Evolutionary conservation across 2,329 filamentous ascomycete genomes (phyloP), one percentile per base, ranked within the genome.

Genomic region (Nothopassalora personata): DNA sequence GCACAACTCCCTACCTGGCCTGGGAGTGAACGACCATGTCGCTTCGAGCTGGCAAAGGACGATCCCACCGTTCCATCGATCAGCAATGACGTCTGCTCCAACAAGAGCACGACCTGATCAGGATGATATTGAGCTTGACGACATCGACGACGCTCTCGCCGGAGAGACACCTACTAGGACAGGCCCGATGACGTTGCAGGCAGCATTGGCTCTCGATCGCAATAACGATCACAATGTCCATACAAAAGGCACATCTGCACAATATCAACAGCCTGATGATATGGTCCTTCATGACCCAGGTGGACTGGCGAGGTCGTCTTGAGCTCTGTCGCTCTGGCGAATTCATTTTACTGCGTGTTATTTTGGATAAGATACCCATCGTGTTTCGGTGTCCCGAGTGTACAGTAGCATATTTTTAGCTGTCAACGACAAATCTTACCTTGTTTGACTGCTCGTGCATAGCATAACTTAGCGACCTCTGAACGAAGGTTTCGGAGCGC

Each of bases 211-310:
- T 18, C 53, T 58, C 51, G n/a, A 27, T 52, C 39, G 60, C 18
- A 10, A 28, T 23, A 10, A 57, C 13, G 53, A 43, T 13, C 23
- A 15, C 36, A n/a, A 47, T n/a, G 31, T 7, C 33, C 15, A 48
- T 31, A 34, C 54, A 31, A 28, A 19, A n/a, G 53, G 45, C 27
- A 27, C 49, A 39, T 19, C 43, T 23, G 50, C 39, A 27, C 52
- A 39, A 45, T 45, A 54, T 9, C 31, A 50, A 19, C 53, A 57
- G n/a, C 55, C 58, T 47, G 65, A 68, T 30, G 62, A 65, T 34
- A 60, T 68, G 62, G 53, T 61, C n/a, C 49, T 67, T 3, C 56
- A 66, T 28, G 66, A 68, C 49, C 61, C 62, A 19, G 66, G 66
- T 10, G 64, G 66, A 0, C 46, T 68, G 56, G 61, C 61, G 36